Conservation (phyloP, 2,329 filamentous ascomycete genomes). For the Fusarium avenaceum region DNA sequence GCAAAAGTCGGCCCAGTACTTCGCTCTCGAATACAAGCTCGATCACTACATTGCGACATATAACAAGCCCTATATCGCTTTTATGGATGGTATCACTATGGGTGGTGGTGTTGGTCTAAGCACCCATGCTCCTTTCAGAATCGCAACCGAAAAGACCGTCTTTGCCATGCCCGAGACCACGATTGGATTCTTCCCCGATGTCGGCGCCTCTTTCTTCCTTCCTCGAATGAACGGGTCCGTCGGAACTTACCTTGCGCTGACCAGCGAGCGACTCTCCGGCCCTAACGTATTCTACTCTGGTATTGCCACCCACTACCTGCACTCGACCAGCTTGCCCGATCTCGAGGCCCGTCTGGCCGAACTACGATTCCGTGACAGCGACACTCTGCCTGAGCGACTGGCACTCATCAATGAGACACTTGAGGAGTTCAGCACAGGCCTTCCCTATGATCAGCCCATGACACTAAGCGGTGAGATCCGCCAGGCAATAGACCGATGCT, state of each 20-base stretch:
- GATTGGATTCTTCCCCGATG: slow-evolving; percentile 98
- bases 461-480: slow-evolving; percentile 78
- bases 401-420: slow-evolving; percentile 86
- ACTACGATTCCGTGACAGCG: slow-evolving; percentile 86
- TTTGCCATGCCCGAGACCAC: slow-evolving; percentile 99
- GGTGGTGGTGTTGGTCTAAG: slow-evolving; percentile 95
- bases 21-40: slow-evolving; percentile 94
- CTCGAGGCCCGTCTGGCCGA: slow-evolving; percentile 90
- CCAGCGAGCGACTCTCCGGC: slow-evolving; percentile 85
- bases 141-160: slow-evolving; percentile 93
- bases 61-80: slow-evolving; percentile 89
- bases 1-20: slow-evolving; percentile 84
- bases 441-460: slow-evolving; percentile 81
- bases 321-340: slow-evolving; percentile 86
- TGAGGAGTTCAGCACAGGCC: slow-evolving; percentile 88
- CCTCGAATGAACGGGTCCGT: slow-evolving; percentile 87
- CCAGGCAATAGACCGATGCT: slow-evolving; percentile 86
- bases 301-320: slow-evolving; percentile 94
- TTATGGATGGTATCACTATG: slow-evolving; percentile 99
- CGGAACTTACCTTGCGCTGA: slow-evolving; percentile 93
- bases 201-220: slow-evolving; percentile 96
- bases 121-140: slow-evolving; percentile 94
- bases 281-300: slow-evolving; percentile 91
- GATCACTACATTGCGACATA: slow-evolving; percentile 97
- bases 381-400: slow-evolving; percentile 72